Conservation (phyloP, 2,329 filamentous ascomycete species). For the Calonectria hongkongensis region DNA sequence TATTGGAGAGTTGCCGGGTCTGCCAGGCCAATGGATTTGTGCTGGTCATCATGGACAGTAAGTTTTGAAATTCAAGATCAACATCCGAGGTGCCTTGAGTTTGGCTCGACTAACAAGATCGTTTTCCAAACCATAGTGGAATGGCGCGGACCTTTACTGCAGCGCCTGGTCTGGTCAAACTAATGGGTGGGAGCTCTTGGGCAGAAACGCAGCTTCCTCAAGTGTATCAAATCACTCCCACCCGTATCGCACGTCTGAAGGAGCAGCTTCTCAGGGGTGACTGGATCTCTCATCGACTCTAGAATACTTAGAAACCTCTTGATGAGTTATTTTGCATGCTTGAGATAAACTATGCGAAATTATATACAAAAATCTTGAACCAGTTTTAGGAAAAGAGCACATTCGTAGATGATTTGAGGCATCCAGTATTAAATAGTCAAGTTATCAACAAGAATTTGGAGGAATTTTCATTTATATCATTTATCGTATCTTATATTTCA, state of each 20-base stretch:
- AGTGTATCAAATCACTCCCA: constrained; percentile 35
- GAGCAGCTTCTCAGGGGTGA: not conserved
- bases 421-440: not conserved
- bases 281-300: not conserved
- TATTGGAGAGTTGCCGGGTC: constrained; percentile 36
- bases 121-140: constrained; percentile 13
- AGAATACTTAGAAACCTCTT: not conserved
- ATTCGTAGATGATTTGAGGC: not conserved
- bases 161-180: constrained; percentile 39
- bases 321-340: fast-evolving
- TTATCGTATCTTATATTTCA: not conserved
- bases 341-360: not conserved
- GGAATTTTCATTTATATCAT: not conserved
- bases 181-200: constrained; percentile 40
- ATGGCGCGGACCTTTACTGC: constrained; percentile 44
- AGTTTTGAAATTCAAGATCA: not conserved
- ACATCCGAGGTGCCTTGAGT: too few relatives aligned
- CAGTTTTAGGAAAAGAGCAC: not conserved
- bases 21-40: constrained; percentile 42
- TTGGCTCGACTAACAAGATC: not conserved
- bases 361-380: too few relatives aligned
- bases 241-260: constrained; percentile 19
- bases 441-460: not conserved
- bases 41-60: constrained; percentile 44
- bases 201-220: constrained; percentile 35